phyloP scores from a whole-genome alignment of 495 filamentous ascomycete species.

The Aspergillus biplanus region DNA sequence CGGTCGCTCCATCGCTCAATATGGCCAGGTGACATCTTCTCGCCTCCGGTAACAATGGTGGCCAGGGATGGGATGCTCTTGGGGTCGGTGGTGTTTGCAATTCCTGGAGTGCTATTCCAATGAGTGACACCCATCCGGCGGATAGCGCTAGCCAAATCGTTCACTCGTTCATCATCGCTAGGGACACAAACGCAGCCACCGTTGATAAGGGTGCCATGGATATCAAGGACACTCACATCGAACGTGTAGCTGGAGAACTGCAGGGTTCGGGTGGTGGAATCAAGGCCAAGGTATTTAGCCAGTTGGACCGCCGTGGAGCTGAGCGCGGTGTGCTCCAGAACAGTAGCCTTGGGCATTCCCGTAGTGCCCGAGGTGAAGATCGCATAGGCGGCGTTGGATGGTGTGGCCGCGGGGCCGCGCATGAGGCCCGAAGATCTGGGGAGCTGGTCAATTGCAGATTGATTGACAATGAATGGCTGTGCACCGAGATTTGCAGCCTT shows the following conservation, averaged over 20 bases:
- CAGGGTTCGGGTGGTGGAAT: constrained; percentile 44
- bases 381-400: constrained; percentile 21
- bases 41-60: constrained; percentile 3
- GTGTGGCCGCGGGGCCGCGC: not conserved
- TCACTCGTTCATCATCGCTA: constrained; percentile 34
- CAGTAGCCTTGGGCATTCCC: constrained; percentile 46
- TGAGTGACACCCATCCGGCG: constrained; percentile 19
- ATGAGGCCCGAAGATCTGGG: not conserved
- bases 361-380: constrained; percentile 50
- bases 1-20: constrained; percentile 11
- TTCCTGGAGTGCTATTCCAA: constrained; percentile 27
- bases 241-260: constrained; percentile 64
- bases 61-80: constrained; percentile 29
- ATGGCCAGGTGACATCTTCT: constrained; percentile 1
- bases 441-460: not conserved
- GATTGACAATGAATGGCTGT: not conserved
- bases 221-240: constrained; percentile 58
- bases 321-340: constrained; percentile 39
- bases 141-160: constrained; percentile 28
- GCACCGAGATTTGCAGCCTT: not conserved
- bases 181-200: constrained; percentile 48
- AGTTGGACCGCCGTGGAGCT: constrained; percentile 6
- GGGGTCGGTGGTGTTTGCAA: constrained; percentile 36
- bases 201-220: constrained; percentile 52
- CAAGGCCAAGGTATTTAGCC: not conserved